These are phyloP conservation scores for Globisporangium orthogonon DNA, from an alignment of 352 stramenopile genomes.

Conservation along the genomic window DNA sequence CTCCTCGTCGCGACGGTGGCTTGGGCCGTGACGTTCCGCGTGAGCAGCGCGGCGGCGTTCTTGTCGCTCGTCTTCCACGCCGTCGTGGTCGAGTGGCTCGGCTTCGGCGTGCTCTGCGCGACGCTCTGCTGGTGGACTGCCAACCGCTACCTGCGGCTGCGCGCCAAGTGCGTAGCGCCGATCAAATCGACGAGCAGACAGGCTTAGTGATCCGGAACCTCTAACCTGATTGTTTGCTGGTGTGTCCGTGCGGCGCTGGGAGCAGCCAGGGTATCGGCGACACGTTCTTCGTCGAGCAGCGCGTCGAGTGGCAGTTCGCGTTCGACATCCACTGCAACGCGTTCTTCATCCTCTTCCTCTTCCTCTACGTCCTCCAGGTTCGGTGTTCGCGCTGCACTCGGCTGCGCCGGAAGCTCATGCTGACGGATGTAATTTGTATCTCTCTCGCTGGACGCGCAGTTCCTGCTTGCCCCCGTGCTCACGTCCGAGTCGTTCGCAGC, in stretches of 20 bases:
- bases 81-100: constrained; percentile 79
- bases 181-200: background rate
- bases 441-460: constrained; percentile 50
- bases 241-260: background rate
- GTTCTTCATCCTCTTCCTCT: constrained; percentile 96
- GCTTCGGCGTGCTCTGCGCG: constrained; percentile 60
- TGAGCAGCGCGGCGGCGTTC: constrained; percentile 40
- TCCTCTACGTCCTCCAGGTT: constrained; percentile 92
- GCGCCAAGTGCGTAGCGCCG: constrained; percentile 31
- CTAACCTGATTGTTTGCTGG: background rate
- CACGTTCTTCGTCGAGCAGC: constrained; percentile 91
- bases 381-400: background rate
- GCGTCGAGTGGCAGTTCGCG: constrained; percentile 98
- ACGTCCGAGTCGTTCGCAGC: constrained; percentile 85
- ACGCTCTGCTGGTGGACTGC: constrained; percentile 73
- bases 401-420: background rate
- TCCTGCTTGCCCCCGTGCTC: constrained; percentile 93
- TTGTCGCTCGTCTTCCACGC: constrained; percentile 70
- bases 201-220: background rate
- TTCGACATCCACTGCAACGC: constrained; percentile 99
- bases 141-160: constrained; percentile 61
- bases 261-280: constrained; percentile 61
- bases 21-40: constrained; percentile 75
- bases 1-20: constrained; percentile 73
- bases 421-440: constrained; percentile 3